Evolutionary conservation across 129 eudicot genomes (phyloP).

Genomic region (Flaveria linearis): DNA sequence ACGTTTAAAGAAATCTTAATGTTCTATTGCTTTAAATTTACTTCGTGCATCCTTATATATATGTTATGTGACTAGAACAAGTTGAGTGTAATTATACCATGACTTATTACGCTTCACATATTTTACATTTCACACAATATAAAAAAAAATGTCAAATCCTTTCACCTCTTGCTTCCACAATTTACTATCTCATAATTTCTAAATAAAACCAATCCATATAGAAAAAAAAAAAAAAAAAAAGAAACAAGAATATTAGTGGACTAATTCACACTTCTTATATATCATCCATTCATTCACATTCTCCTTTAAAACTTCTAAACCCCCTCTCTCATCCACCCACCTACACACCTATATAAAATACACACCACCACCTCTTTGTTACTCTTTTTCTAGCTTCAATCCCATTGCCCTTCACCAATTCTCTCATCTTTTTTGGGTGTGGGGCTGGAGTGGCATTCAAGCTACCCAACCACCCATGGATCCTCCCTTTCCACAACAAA

Average conservation of each 20-base stretch:
- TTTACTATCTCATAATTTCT: neutral
- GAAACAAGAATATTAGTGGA: conserved; percentile 24
- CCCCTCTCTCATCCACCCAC: conserved; percentile 21
- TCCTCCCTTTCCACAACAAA: conserved; percentile 13
- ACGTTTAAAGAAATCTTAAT: too few relatives aligned
- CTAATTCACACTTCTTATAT: conserved; percentile 30
- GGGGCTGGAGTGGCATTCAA: conserved; percentile 32
- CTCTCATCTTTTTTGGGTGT: conserved; percentile 24
- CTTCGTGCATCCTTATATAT: too few relatives aligned
- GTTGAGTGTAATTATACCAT: too few relatives aligned
- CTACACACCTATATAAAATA: conserved; percentile 24
- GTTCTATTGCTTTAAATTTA: too few relatives aligned
- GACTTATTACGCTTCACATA: too few relatives aligned
- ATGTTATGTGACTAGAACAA: too few relatives aligned
- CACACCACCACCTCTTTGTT: conserved; percentile 22
- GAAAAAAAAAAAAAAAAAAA: neutral
- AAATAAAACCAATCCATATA: conserved; percentile 19
- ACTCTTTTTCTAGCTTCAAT: conserved; percentile 28
- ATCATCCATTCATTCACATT: conserved; percentile 32
- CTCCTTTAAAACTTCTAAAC: neutral
- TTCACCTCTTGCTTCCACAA: too few relatives aligned
- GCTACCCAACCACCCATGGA: conserved; percentile 41
- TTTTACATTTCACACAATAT: too few relatives aligned
- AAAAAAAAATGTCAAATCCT: too few relatives aligned
- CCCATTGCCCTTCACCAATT: conserved; percentile 12